phyloP scores from a whole-genome alignment of 345 rosid species.

The Eucalyptus camaldulensis region DNA sequence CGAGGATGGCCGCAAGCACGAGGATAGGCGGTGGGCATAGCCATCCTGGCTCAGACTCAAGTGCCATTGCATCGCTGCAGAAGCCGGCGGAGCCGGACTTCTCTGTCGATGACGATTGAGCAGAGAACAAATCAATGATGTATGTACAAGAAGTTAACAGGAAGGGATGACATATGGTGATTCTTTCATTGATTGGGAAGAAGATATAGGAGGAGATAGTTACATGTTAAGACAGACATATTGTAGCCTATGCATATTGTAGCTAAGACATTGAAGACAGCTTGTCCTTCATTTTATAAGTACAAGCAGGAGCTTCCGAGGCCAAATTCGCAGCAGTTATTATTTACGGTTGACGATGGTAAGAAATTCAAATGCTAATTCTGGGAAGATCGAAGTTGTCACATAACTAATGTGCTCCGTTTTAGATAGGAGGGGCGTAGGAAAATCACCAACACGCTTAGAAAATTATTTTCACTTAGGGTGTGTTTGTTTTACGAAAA shows the following conservation, averaged over 20 bases:
- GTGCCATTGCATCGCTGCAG: conserved; percentile 30
- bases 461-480: neutral
- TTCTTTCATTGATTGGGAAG: neutral
- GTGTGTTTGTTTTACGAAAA: too few species aligned
- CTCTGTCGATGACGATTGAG: conserved; percentile 32
- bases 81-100: conserved; percentile 87
- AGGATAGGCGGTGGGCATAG: conserved; percentile 10
- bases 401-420: neutral
- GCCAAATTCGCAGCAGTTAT: neutral
- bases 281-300: neutral
- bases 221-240: neutral
- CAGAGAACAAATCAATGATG: neutral
- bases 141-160: neutral
- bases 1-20: conserved; percentile 20
- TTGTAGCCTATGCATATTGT: neutral
- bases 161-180: neutral
- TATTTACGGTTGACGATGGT: neutral
- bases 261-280: neutral
- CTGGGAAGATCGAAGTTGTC: neutral
- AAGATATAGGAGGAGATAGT: neutral
- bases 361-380: neutral
- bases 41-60: conserved; percentile 31
- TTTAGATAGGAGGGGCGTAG: neutral
- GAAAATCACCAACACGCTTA: neutral
- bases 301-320: neutral